Evolutionary conservation across 208 protist genomes (phyloP), one percentile per base, ranked within the genome.

Genomic region (Trypanosoma conorhini): DNA sequence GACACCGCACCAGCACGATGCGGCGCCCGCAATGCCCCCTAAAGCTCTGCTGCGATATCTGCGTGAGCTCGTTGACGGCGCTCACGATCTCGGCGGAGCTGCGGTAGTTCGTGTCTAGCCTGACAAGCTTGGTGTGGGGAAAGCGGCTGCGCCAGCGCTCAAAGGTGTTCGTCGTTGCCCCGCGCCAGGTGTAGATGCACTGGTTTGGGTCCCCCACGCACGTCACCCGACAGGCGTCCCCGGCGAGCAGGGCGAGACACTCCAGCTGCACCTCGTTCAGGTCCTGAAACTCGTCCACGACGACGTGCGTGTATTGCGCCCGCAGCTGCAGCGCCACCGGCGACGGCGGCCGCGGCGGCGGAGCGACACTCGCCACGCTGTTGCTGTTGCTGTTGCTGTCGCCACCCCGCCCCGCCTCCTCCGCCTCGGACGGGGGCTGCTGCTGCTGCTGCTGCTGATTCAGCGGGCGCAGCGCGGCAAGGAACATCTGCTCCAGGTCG

Each of bases 281-380:
- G 67, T 96, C 91, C 63, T 96, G 91, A 51, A 96, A 94, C 76
- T 96, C 91, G 64, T 96, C 91, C 21, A 96, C 88, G 26, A 96
- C 77, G 51, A 94, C 86, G 79, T 96, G 91, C 2, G 88, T 94
- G 77, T 83, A 93, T 30, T 79, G 73, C 2, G 61, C 35, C 10
- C 77, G 88, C 5, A 93, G 67, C 28, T 64, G 67, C 4, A 50
- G 5, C 26, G 86, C 88, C 8, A 78, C 62, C 21, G 59, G 55
- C 9, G 87, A 87, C 1, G 80, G 64, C 9, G 66, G n/a, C 9
- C 26, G 26, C 30, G 22, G 65, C 55, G 61, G 38, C 35, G 24
- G 35, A 0, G 38, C 24, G 4, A n/a, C 21, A 35, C 17, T 59
- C 2, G 52, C 58, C 17, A 42, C 26, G 62, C 62, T 67, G 55